Evolutionary conservation across 177 flowering plant genomes (phyloP).

Genomic region (Vitis hybrid): DNA sequence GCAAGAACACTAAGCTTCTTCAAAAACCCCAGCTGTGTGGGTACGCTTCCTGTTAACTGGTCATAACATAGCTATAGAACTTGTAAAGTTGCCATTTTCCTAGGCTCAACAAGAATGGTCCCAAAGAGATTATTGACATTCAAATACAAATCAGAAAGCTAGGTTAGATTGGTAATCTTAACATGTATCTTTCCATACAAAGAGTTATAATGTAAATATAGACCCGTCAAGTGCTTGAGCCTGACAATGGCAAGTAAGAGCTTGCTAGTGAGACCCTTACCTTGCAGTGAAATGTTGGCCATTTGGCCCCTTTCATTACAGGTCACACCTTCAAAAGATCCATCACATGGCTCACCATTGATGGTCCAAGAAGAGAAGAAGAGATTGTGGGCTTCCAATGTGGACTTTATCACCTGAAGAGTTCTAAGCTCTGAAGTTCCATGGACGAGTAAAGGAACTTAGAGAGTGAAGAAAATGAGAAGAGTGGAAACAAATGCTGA

Average conservation of each 20-base stretch:
- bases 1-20: constrained; percentile 52
- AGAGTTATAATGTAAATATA: constrained; percentile 65
- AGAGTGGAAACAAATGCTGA: constrained; percentile 10
- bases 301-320: constrained; percentile 53
- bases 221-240: constrained; percentile 57
- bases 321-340: constrained; percentile 53
- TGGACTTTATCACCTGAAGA: constrained; percentile 47
- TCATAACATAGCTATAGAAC: constrained; percentile 70
- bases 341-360: constrained; percentile 40
- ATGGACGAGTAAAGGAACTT: constrained; percentile 7
- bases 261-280: constrained; percentile 55
- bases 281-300: constrained; percentile 67
- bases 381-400: constrained; percentile 45
- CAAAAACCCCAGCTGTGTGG: constrained; percentile 47
- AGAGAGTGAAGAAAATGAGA: constrained; percentile 13
- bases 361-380: constrained; percentile 52
- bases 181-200: constrained; percentile 50
- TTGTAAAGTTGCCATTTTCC: constrained; percentile 49
- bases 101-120: constrained; percentile 49
- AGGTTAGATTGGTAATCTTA: constrained; percentile 49
- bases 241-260: constrained; percentile 51
- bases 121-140: constrained; percentile 64
- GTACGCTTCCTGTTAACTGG: constrained; percentile 62
- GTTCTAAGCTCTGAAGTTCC: constrained; percentile 31
- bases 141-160: constrained; percentile 58